Evolutionary conservation across 1,284 basidiomycete species (phyloP).

Genomic region (Sparassis latifolia): DNA sequence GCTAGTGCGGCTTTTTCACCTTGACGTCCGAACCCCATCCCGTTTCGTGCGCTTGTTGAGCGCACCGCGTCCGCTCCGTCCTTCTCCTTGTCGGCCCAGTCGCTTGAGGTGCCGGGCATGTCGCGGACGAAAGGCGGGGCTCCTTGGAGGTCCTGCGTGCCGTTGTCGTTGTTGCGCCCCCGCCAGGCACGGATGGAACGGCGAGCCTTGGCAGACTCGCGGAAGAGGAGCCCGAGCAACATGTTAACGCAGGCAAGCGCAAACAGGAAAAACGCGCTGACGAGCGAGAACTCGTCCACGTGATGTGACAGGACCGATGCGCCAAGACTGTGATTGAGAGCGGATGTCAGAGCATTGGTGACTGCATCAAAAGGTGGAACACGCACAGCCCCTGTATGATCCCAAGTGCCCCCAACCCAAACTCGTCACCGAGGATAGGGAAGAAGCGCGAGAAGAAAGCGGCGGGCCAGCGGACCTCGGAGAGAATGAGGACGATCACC

Average conservation of each 20-base stretch:
- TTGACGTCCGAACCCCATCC: constrained; percentile 72
- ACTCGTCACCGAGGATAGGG: constrained; percentile 79
- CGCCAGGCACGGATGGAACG: constrained; percentile 62
- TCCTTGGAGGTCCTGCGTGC: constrained; percentile 5
- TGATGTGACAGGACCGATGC: constrained; percentile 79
- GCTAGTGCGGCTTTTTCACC: constrained; percentile 63
- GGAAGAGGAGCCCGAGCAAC: constrained; percentile 68
- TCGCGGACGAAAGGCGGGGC: constrained; percentile 6
- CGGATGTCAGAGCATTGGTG: constrained; percentile 1
- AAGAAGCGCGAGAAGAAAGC: constrained; percentile 73
- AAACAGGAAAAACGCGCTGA: constrained; percentile 84
- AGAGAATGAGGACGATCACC: constrained; percentile 61
- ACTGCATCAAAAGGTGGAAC: neutral
- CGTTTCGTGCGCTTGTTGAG: constrained; percentile 30
- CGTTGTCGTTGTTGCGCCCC: constrained; percentile 27
- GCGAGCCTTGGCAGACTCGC: constrained; percentile 51
- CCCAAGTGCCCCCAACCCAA: constrained; percentile 79
- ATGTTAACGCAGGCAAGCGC: constrained; percentile 80
- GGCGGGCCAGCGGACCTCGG: constrained; percentile 65
- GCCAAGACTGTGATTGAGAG: constrained; percentile 43
- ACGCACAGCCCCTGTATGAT: constrained; percentile 75
- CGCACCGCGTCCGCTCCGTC: constrained; percentile 22
- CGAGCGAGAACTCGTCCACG: constrained; percentile 73
- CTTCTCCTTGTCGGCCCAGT: constrained; percentile 27
- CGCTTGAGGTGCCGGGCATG: constrained; percentile 3